Base-by-base conservation (phyloP, 345 rosid genomes). In the Pistacia vera region DNA sequence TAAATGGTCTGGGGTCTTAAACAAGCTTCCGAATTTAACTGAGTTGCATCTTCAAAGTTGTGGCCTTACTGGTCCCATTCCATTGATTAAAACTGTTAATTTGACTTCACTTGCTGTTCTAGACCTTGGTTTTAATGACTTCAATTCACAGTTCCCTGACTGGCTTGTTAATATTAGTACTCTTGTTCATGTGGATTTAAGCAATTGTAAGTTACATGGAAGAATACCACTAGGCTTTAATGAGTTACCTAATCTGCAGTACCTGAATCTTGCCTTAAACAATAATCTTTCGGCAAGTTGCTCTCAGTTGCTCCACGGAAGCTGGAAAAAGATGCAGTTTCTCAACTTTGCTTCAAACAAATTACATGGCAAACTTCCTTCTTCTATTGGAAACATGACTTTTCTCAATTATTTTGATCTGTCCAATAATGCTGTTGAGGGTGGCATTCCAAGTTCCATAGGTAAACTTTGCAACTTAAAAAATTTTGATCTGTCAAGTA, bases 371-470 rank as follows among this genome's bases (percentile, higher is more conserved):
- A 33, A 70, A 59, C 82, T 88, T 63, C 91, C 91, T 30, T 22
- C 51, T 77, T 82, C 85, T 12, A 56, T 84, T 52, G 89, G 86
- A 33, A 88, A 84, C 82, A 77, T 86, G 77, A 75, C 79, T 25
- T 70, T 78, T 68, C 85, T 86, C 48, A 75, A 64, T 51, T 4
- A 73, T 18, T 65, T 88, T 61, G 74, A 79, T 68, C 66, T 84
- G 48, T 85, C 13, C 17, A 13, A 0, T 4, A 84, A 84, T 56
- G 9, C 63, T 18, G 67, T 88, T 13, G 66, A 46, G 75, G 88
- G 87, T 58, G 82, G 72, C 52, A 71, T 84, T 78, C 88, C 88
- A 5, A 67, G 74, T 68, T 79, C 85, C 55, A 74, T 81, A 10
- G 81, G 83, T 5, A 82, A 52, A n/a, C 86, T 88, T 48, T 82